Evolutionary conservation across 768 basidiomycete genomes (phyloP), one percentile per base, ranked within the genome.

Genomic region (Termitomyces sp.): DNA sequence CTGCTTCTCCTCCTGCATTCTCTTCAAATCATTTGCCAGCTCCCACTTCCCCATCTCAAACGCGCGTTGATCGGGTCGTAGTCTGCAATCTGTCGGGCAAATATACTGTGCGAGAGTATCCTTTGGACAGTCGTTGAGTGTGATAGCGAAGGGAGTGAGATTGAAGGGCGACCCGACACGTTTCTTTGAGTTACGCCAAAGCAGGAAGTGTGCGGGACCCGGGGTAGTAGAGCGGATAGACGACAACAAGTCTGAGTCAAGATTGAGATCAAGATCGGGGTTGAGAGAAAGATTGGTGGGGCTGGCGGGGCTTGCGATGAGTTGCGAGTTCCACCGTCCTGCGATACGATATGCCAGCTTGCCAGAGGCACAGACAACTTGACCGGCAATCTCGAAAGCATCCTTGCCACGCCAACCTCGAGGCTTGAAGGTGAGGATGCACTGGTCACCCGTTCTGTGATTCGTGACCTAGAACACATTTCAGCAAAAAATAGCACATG

Each of bases 151-250:
- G 0, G 94, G 95, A 0, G 95, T 96, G 21, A 98, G 81, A 70
- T 97, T 97, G 78, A 98, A 98, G 0, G 95, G 96, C 11, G 88
- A 85, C 0, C 78, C 79, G 1, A 77, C 73, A 0, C 78, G 78
- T 66, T 97, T 97, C 55, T 85, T 83, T 21, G 92, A 92, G 71
- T 98, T 98, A 58, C 91, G 79, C 95, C 95, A 98, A 2, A 98
- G 80, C 0, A 96, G 78, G 57, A 94, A 80, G 69, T 90, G 61
- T 12, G 56, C 44, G 3, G 50, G 51, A 5, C 38, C 17, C 6
- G 48, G 5, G 23, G 49, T 31, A 11, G 54, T 9, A 8, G 59
- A 38, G 3, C 26, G 50, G 11, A 52, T 3, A 30, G 48, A 46
- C 10, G 57, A 52, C 12, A 49, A 33, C 10, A 55, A 91, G 64